Percentiles rank a stretch among this genome's conserved stretches.
Conservation (phyloP, 1,139 yeast genomes). For the Magnusiomyces fungicola region DNA sequence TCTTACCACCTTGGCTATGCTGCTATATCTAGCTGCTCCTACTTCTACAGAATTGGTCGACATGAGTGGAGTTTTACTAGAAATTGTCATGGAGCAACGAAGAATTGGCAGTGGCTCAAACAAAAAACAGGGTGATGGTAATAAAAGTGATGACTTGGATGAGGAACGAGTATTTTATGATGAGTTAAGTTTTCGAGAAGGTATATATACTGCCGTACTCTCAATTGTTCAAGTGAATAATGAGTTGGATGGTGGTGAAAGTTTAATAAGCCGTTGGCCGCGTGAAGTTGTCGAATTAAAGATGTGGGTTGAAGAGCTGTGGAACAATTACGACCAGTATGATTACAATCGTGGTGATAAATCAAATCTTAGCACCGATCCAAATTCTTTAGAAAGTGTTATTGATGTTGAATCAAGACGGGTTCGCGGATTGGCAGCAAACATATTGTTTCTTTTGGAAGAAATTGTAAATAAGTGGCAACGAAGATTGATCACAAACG, state of each 20-base stretch:
- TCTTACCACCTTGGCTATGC: constrained; percentile 48
- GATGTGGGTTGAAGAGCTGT: constrained; percentile 38
- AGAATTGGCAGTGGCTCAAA: neutral
- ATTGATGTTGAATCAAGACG: constrained; percentile 38
- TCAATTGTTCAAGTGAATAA: constrained; percentile 18
- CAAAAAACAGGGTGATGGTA: neutral
- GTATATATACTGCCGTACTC: constrained; percentile 12
- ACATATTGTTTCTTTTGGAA: constrained; percentile 39
- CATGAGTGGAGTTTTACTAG: constrained; percentile 50
- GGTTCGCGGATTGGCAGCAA: constrained; percentile 45
- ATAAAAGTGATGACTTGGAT: neutral
- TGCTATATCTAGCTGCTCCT: constrained; percentile 54
- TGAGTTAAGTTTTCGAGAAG: constrained; percentile 4
- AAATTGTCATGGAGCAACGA: constrained; percentile 28
- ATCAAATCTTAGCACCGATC: no score
- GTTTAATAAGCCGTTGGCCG: constrained; percentile 31
- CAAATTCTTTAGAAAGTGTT: neutral
- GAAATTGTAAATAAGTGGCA: constrained; percentile 29
- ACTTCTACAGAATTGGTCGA: constrained; percentile 43
- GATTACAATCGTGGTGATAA: neutral
- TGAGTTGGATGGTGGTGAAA: constrained; percentile 40
- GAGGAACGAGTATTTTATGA: neutral
- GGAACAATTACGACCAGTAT: constrained; percentile 32
- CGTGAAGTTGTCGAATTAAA: constrained; percentile 34
- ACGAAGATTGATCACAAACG: constrained; percentile 24